Conservation (phyloP, 768 basidiomycete genomes). For the Lactifluus hygrophoroides region DNA sequence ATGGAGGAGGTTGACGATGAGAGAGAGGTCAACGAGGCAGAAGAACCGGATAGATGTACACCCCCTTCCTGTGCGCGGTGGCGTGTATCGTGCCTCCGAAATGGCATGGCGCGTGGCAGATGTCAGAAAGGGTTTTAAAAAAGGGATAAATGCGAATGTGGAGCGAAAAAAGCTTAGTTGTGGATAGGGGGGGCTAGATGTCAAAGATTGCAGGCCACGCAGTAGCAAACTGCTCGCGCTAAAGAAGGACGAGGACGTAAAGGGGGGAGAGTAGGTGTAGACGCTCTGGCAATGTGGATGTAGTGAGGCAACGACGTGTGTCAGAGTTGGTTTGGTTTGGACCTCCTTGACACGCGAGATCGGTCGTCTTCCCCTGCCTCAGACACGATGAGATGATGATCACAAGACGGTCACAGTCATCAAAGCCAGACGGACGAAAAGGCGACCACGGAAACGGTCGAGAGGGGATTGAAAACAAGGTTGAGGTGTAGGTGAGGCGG, state of each 20-base stretch:
- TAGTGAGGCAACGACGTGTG: conserved; percentile 16
- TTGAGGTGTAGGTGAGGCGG: too few relatives aligned
- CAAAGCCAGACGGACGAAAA: too few relatives aligned
- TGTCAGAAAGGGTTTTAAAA: not conserved
- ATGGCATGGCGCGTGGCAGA: conserved; percentile 11
- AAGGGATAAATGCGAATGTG: not conserved
- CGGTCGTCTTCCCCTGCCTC: not conserved
- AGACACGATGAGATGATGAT: not conserved
- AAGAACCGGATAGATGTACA: conserved; percentile 33
- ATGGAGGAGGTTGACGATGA: conserved; percentile 36
- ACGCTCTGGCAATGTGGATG: conserved; percentile 17
- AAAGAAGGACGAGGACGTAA: conserved; percentile 17
- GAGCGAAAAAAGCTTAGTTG: not conserved
- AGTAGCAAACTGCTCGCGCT: conserved; percentile 11
- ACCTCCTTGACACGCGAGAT: not conserved
- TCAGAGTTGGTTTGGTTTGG: not conserved
- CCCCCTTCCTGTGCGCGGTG: conserved; percentile 7
- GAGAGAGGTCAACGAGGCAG: conserved; percentile 36
- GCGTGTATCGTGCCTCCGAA: conserved; percentile 18
- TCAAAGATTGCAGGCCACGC: conserved; percentile 15
- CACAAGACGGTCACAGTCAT: not conserved
- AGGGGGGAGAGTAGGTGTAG: conserved; percentile 3
- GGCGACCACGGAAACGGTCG: not conserved
- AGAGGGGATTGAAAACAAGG: not conserved
- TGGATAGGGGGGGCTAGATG: conserved; percentile 19